Evolutionary conservation across 306 rosid species (phyloP), one percentile per base, ranked within the genome.

Genomic region (Quercus alba): DNA sequence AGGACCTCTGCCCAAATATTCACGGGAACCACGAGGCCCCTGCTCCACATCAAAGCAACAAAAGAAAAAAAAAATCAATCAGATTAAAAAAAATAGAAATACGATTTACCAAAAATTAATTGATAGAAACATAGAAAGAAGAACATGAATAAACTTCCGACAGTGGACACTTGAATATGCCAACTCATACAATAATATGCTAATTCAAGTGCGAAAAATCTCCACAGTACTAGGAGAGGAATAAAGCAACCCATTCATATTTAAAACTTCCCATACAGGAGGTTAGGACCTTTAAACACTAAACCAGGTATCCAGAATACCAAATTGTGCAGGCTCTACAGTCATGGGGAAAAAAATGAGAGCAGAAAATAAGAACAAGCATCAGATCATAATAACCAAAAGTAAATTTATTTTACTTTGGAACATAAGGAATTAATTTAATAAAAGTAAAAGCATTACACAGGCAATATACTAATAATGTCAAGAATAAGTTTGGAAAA

Each of bases 11-110:
- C 94, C 97, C 62, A 87, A 38, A 81, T 84, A 85, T 74, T 90
- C 94, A 13, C 94, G 89, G 55, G 97, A 92, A 58, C 97, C 92
- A 19, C 97, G 93, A 8, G 97, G 97, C 31, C 68, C 93, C 97
- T 92, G 56, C 15, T 78, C 69, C 49, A 33, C 75, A 19, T 31
- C 21, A 58, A 25, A 30, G 20, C n/a, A 55, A 76, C 61, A 74
- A 2, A 72, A 67, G n/a, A 57, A 7, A 5, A 82, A 82, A 15
- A 26, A 49, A 9, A 57, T 33, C 15, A 41, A 6, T 14, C 11
- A 19, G 72, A 68, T 10, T 46, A 67, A 7, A 49, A n/a, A 44
- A 4, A 2, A 51, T 14, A 12, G 38, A 28, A 9, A 21, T 6
- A 35, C 5, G 7, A 12, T 38, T 38, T 18, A 23, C 46, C 19